A percentile compares a stretch with the other conserved stretches of the same genome.
Conservation (phyloP, 2,329 filamentous ascomycete genomes). For the Colletotrichum eremochloae region DNA sequence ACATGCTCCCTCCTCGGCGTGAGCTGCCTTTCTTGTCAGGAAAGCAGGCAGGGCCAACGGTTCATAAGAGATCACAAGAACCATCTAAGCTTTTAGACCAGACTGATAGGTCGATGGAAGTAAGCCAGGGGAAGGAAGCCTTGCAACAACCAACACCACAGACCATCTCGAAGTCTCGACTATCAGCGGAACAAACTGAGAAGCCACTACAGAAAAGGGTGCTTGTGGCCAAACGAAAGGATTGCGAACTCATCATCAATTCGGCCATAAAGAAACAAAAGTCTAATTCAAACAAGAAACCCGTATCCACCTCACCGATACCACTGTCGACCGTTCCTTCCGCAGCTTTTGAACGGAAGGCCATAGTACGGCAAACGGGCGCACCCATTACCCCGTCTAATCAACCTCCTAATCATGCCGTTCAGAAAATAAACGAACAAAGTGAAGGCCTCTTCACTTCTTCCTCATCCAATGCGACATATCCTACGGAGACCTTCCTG, state of each 20-base stretch:
- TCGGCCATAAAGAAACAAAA: slow-evolving; percentile 14
- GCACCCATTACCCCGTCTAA: neutral
- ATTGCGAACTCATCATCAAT: neutral
- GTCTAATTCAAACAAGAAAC: neutral
- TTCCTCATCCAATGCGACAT: neutral
- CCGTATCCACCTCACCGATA: neutral
- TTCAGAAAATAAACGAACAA: neutral
- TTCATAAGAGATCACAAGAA: neutral
- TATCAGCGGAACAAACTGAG: neutral
- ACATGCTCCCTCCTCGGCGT: slow-evolving; percentile 21
- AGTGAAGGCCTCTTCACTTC: neutral
- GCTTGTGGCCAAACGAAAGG: neutral
- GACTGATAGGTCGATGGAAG: neutral
- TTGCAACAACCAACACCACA: neutral
- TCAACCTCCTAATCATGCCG: too few relatives aligned
- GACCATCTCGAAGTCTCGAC: neutral
- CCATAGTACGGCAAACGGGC: neutral
- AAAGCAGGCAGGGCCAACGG: neutral
- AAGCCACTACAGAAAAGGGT: neutral
- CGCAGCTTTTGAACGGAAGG: neutral
- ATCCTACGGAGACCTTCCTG: too few relatives aligned
- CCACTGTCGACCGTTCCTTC: neutral
- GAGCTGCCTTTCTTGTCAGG: slow-evolving; percentile 11
- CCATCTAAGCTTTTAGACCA: neutral
- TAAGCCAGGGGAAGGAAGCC: neutral